Conservation (phyloP, 805 yeast species). For the Candida rishiriensis region DNA sequence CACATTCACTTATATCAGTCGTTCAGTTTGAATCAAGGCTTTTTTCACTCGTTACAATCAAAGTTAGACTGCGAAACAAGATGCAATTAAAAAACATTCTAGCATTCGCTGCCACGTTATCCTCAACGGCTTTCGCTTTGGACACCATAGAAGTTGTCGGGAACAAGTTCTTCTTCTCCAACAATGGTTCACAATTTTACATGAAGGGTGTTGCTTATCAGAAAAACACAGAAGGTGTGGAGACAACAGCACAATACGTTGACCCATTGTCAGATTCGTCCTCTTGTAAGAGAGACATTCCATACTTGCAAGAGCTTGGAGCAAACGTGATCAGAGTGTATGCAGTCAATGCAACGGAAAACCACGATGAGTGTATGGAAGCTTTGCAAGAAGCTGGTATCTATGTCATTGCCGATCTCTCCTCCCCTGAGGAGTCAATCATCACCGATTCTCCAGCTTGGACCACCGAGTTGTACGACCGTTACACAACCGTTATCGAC, state of each 20-base stretch:
- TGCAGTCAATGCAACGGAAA: slow-evolving; percentile 66
- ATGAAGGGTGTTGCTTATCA: slow-evolving; percentile 89
- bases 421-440: slow-evolving; percentile 79
- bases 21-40: no score
- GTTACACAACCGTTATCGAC: slow-evolving; percentile 84
- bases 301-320: slow-evolving; percentile 61
- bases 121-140: slow-evolving; percentile 23
- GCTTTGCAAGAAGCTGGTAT: slow-evolving; percentile 80
- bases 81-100: slow-evolving; percentile 12
- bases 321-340: slow-evolving; percentile 84
- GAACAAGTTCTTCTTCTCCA: slow-evolving; percentile 69
- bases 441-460: slow-evolving; percentile 74
- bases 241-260: slow-evolving; percentile 32
- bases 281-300: slow-evolving; percentile 77
- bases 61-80: not conserved
- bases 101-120: slow-evolving; percentile 11
- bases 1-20: no score
- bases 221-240: slow-evolving; percentile 49
- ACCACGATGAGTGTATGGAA: slow-evolving; percentile 77
- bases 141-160: slow-evolving; percentile 62
- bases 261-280: slow-evolving; percentile 76
- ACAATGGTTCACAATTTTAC: slow-evolving; percentile 77
- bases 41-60: no score
- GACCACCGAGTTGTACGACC: slow-evolving; percentile 63
- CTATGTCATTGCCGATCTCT: slow-evolving; percentile 84